Evolutionary conservation across 2,329 filamentous ascomycete genomes (phyloP), one percentile per base, ranked within the genome.

Genomic region (Aspergillus sergii): DNA sequence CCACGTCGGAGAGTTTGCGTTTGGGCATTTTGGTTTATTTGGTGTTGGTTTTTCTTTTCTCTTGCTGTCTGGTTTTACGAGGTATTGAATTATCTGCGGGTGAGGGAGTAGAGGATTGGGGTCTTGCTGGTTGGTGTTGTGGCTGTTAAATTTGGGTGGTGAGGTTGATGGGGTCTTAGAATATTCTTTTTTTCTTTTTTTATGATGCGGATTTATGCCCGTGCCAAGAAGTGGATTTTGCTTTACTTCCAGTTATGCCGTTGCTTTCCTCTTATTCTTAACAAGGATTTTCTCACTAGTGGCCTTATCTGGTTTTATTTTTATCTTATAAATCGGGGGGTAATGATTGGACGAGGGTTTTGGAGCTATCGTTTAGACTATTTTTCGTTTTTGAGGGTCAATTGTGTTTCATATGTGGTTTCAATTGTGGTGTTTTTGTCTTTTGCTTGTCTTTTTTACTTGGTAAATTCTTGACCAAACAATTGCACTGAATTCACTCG

Each of bases 1-100:
- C 68, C 21, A 73, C 58, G 28, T 79, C 78, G 53, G 72, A 71
- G 60, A 74, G 72, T 66, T 81, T 81, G 61, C 79, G 74, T 68
- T 81, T 81, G 1, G 77, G 71, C 79, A 80, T 80, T 58, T 63
- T 63, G 53, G 50, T 12, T 36, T 53, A 11, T 51, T 23, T n/a
- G 53, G 39, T 54, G 7, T 41, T 53, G 8, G 3, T 36, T 32
- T 23, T 10, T 41, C 14, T 9, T n/a, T 41, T 41, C 39, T 41
- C n/a, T 41, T 14, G 3, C 11, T 10, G 39, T 45, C 19, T 53
- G 10, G 39, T 34, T 43, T 23, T 23, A 23, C 46, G n/a, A 46
- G 10, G n/a, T 23, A 23, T 21, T 2, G 14, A 3, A 30, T 30
- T 51, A 19, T 41, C n/a, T n/a, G 16, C 39, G 2, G 8, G 16